These are phyloP conservation scores for Agrocybe praecox DNA, from an alignment of 768 basidiomycete genomes.

Conservation along the genomic window DNA sequence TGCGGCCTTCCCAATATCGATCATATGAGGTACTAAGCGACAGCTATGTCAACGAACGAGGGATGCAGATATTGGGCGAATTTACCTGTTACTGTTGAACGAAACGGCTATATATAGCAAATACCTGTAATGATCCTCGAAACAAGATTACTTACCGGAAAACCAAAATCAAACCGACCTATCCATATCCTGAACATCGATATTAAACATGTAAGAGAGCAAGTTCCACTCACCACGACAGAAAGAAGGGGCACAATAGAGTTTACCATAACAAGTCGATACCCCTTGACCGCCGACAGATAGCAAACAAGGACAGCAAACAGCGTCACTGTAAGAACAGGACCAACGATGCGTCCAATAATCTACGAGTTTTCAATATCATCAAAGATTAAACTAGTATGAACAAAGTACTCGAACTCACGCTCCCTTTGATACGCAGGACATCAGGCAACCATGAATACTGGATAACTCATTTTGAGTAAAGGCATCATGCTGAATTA, in stretches of 20 bases:
- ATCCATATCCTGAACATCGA: not conserved
- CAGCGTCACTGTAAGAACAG: conserved; percentile 81
- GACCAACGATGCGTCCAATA: conserved; percentile 71
- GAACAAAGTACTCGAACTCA: conserved; percentile 38
- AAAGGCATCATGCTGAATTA: not conserved
- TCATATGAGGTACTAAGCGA: conserved; percentile 71
- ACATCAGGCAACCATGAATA: conserved; percentile 93
- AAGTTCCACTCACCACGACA: conserved; percentile 68
- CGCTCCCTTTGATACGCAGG: conserved; percentile 80
- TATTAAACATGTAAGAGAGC: not conserved
- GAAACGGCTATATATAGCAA: too few relatives aligned
- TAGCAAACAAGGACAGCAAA: conserved; percentile 69
- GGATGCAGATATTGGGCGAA: conserved; percentile 35
- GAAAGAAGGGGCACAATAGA: conserved; percentile 87
- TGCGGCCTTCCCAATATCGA: conserved; percentile 88
- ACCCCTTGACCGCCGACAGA: conserved; percentile 52
- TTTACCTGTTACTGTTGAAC: conserved; percentile 48
- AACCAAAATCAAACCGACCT: conserved; percentile 90
- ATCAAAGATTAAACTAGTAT: too few relatives aligned
- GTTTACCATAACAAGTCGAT: conserved; percentile 69
- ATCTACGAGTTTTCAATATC: conserved; percentile 48
- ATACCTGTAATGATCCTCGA: too few relatives aligned
- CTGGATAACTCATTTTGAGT: conserved; percentile 32
- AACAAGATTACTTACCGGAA: conserved; percentile 58
- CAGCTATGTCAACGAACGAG: not conserved